These are phyloP conservation scores for Debaryomyces hansenii DNA, from an alignment of 805 yeast species.

Conservation along the genomic window DNA sequence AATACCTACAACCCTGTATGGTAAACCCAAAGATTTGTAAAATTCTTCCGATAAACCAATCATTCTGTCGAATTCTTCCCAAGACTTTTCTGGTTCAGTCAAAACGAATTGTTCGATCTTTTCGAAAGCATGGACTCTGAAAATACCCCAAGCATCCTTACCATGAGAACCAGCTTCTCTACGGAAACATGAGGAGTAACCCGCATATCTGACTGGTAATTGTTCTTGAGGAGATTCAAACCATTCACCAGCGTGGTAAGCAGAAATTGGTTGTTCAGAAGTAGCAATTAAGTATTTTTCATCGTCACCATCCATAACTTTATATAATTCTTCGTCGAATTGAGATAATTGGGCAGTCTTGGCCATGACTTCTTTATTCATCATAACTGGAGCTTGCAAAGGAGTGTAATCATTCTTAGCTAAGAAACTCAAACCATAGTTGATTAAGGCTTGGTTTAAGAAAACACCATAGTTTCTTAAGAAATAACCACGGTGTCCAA, in stretches of 20 bases:
- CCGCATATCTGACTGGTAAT: slow-evolving; percentile 94
- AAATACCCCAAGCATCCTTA: slow-evolving; percentile 99
- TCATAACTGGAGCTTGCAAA: slow-evolving; percentile 98
- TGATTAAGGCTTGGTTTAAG: slow-evolving; percentile 95
- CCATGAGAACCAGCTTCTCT: slow-evolving; percentile 99
- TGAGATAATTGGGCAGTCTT: slow-evolving; percentile 97
- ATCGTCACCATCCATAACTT: slow-evolving; percentile 94
- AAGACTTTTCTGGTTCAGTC: slow-evolving; percentile 97
- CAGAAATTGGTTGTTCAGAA: slow-evolving; percentile 98
- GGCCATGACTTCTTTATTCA: slow-evolving; percentile 99
- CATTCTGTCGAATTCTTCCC: slow-evolving; percentile 98
- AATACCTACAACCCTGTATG: slow-evolving; percentile 96
- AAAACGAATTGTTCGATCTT: slow-evolving; percentile 95
- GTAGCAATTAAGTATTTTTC: slow-evolving; percentile 98
- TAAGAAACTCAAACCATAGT: slow-evolving; percentile 88
- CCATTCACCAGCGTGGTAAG: slow-evolving; percentile 97
- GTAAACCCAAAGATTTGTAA: slow-evolving; percentile 86
- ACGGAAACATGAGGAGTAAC: slow-evolving; percentile 97
- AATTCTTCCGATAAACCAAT: slow-evolving; percentile 88
- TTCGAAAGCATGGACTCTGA: slow-evolving; percentile 98
- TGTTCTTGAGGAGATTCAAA: slow-evolving; percentile 96
- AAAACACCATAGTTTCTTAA: slow-evolving; percentile 94
- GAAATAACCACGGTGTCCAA: slow-evolving; percentile 98
- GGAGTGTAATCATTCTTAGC: slow-evolving; percentile 79
- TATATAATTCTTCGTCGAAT: slow-evolving; percentile 96